Conservation (phyloP, 495 filamentous ascomycete species). For the Geoglossum glabrum region DNA sequence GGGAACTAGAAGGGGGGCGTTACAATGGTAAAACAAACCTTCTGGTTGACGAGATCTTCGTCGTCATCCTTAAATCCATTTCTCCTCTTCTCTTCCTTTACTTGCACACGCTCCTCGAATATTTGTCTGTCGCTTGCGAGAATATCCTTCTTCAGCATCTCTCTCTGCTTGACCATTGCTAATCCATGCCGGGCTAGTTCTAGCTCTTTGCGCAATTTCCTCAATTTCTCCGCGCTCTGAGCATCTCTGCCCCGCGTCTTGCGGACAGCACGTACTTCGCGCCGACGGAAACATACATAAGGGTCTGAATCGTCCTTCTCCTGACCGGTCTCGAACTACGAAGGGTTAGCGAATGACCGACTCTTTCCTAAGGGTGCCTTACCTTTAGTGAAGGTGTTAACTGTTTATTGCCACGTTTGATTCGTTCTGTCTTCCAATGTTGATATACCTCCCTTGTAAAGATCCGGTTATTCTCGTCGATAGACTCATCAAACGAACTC, state of each 20-base stretch:
- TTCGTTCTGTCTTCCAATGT: conserved; percentile 65
- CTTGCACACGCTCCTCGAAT: conserved; percentile 56
- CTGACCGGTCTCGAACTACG: conserved; percentile 66
- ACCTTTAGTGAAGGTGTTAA: conserved; percentile 61
- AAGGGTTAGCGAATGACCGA: neutral
- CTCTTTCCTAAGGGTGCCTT: conserved; percentile 4
- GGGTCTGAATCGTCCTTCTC: conserved; percentile 93
- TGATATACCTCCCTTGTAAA: conserved; percentile 79
- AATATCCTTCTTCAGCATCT: conserved; percentile 55
- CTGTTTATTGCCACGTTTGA: conserved; percentile 39
- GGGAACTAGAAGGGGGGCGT: conserved; percentile 3
- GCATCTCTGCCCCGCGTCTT: conserved; percentile 89
- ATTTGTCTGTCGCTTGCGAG: conserved; percentile 50
- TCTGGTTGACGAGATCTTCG: conserved; percentile 76
- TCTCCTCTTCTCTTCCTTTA: conserved; percentile 75
- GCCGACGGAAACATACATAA: conserved; percentile 93
- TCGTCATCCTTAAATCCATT: conserved; percentile 80
- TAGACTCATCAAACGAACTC: conserved; percentile 48
- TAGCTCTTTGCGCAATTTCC: conserved; percentile 73
- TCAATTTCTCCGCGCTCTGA: conserved; percentile 84
- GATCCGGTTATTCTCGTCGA: conserved; percentile 40
- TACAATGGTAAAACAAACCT: conserved; percentile 38
- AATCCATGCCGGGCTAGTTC: conserved; percentile 75
- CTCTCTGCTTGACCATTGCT: conserved; percentile 53
- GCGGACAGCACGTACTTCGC: conserved; percentile 81